Conservation (phyloP, 192 early-diverging fungal genomes). For the Obelidium mucronatum region DNA sequence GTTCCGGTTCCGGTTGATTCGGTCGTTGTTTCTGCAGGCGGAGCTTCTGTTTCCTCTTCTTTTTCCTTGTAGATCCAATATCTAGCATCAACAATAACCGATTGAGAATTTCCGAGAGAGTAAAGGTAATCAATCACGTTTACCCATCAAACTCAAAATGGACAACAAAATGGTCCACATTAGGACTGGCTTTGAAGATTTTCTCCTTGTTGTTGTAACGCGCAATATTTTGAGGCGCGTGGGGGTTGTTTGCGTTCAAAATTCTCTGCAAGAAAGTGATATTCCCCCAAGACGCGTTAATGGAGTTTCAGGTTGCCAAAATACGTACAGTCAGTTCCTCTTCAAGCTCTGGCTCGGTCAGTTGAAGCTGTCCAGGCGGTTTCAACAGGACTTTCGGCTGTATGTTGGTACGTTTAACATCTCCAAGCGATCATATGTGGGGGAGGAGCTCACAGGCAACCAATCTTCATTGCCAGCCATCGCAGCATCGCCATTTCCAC, state of each 20-base stretch:
- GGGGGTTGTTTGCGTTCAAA: constrained; percentile 72
- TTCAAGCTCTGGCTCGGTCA: constrained; percentile 63
- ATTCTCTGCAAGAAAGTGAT: constrained; percentile 43
- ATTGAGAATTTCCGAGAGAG: background rate
- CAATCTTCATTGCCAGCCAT: constrained; percentile 58
- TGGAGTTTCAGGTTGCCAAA: background rate
- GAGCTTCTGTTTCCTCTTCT: constrained; percentile 32
- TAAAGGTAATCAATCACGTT: too few species aligned
- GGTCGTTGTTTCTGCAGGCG: constrained; percentile 28
- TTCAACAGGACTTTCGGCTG: constrained; percentile 70
- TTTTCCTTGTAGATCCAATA: constrained; percentile 55
- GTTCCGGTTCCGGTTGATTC: constrained; percentile 34
- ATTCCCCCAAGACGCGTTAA: background rate
- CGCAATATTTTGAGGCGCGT: constrained; percentile 71
- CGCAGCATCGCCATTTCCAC: constrained; percentile 27
- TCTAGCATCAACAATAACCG: constrained; percentile 34
- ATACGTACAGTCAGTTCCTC: constrained; percentile 58
- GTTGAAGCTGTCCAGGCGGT: constrained; percentile 60
- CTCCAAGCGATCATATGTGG: background rate
- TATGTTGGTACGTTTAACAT: background rate
- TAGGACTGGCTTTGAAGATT: constrained; percentile 65
- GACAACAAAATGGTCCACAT: constrained; percentile 65
- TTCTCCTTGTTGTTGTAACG: constrained; percentile 63
- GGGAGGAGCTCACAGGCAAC: constrained; percentile 56
- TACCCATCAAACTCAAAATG: constrained; percentile 75